These are phyloP conservation scores for Trichoderma gracile DNA, from an alignment of 2,329 filamentous ascomycete species.

Conservation along the genomic window DNA sequence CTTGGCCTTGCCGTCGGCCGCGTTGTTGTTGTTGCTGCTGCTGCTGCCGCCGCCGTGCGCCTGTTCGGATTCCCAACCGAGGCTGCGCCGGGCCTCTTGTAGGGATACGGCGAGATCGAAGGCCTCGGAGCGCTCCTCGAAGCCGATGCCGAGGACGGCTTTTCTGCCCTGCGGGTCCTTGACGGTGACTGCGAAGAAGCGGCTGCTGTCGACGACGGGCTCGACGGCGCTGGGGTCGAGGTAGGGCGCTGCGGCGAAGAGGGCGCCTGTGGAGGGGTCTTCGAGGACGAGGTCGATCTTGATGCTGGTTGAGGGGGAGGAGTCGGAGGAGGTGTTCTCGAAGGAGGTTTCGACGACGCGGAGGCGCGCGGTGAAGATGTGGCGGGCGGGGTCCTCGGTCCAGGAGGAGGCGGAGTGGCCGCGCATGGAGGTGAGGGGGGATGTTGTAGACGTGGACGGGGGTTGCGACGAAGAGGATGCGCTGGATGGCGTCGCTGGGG, in stretches of 20 bases:
- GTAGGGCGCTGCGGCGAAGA: conserved; percentile 86
- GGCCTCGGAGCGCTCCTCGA: conserved; percentile 81
- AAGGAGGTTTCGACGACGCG: conserved; percentile 76
- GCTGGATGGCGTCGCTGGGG: conserved; percentile 76
- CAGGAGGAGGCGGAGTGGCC: conserved; percentile 77
- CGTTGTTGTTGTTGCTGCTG: conserved; percentile 33
- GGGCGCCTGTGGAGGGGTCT: conserved; percentile 67
- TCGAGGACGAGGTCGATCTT: conserved; percentile 78
- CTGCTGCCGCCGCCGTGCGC: conserved; percentile 28
- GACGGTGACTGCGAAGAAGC: conserved; percentile 83
- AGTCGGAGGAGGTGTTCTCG: conserved; percentile 32
- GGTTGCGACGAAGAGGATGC: conserved; percentile 74
- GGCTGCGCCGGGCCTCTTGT: conserved; percentile 72
- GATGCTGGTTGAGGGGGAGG: conserved; percentile 49
- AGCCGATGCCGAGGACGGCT: conserved; percentile 79
- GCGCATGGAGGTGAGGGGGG: conserved; percentile 73
- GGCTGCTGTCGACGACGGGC: conserved; percentile 73
- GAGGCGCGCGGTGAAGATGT: conserved; percentile 83
- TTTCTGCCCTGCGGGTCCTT: conserved; percentile 74
- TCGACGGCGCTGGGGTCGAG: conserved; percentile 66
- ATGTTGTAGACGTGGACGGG: conserved; percentile 85
- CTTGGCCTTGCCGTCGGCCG: conserved; percentile 40
- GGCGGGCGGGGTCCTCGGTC: conserved; percentile 69
- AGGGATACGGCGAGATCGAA: conserved; percentile 83
- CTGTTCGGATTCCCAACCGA: conserved; percentile 57